Evolutionary conservation across 108 stramenopile genomes (phyloP).

Genomic region (Stephanodiscus triporus): DNA sequence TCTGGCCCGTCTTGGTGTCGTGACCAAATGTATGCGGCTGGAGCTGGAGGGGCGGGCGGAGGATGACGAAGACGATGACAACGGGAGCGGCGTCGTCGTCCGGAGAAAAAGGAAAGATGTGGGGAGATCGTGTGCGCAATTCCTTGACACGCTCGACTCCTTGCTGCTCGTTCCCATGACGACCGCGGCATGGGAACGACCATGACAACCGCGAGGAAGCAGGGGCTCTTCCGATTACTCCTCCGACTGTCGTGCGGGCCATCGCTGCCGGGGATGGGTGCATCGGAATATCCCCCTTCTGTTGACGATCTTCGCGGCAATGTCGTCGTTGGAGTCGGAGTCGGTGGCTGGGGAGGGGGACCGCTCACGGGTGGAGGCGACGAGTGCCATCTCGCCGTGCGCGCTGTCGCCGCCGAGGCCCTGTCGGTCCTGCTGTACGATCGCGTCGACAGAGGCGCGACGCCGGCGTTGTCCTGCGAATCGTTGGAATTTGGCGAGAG

Average conservation of each 20-base stretch:
- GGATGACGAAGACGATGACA: not conserved
- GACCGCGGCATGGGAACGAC: not conserved
- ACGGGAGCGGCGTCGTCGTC: not conserved
- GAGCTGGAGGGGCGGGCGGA: slow-evolving; percentile 24
- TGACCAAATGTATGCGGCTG: slow-evolving; percentile 61
- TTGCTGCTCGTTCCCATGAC: slow-evolving; percentile 18
- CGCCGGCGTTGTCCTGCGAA: slow-evolving; percentile 13
- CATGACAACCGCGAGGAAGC: slow-evolving; percentile 7
- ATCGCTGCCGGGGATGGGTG: slow-evolving; percentile 15
- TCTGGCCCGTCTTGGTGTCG: slow-evolving; percentile 46
- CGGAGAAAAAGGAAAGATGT: not conserved
- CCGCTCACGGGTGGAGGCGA: not conserved
- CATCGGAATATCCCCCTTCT: slow-evolving; percentile 9
- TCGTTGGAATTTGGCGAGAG: slow-evolving; percentile 42
- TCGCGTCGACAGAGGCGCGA: slow-evolving; percentile 56
- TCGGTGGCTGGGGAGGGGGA: not conserved
- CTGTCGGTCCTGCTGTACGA: slow-evolving; percentile 62
- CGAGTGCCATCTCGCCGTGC: slow-evolving; percentile 14
- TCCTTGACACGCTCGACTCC: slow-evolving; percentile 24
- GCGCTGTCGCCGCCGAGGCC: slow-evolving; percentile 61
- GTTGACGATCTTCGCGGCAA: slow-evolving; percentile 13
- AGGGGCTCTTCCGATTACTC: slow-evolving; percentile 35
- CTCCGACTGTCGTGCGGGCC: slow-evolving; percentile 29
- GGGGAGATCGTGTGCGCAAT: slow-evolving; percentile 6
- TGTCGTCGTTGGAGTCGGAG: not conserved